Evolutionary conservation across 177 flowering plant genomes (phyloP).

Genomic region (Vitis hybrid): DNA sequence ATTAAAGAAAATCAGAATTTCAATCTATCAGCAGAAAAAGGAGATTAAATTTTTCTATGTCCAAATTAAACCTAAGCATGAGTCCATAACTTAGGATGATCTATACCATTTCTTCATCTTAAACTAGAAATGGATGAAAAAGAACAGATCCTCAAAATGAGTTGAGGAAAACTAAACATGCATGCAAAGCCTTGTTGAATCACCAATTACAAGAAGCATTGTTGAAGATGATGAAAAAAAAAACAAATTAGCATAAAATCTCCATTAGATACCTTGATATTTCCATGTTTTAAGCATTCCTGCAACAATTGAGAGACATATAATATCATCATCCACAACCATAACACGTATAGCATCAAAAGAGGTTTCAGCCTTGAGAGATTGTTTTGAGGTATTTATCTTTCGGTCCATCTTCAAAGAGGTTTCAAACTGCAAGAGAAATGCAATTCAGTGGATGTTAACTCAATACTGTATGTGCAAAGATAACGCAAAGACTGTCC

Average conservation of each 20-base stretch:
- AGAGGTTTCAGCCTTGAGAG: neutral
- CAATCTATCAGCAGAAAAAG: too few species aligned
- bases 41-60: too few species aligned
- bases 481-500: too few species aligned
- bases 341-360: constrained; percentile 15
- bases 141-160: too few species aligned
- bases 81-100: too few species aligned
- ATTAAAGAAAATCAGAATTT: too few species aligned
- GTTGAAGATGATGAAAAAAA: neutral
- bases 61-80: too few species aligned
- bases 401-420: neutral
- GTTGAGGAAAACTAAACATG: too few species aligned
- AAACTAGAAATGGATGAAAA: too few species aligned
- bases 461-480: neutral
- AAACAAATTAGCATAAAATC: neutral
- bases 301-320: constrained; percentile 24
- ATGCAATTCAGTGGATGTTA: neutral
- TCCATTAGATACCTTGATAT: constrained; percentile 21
- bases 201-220: neutral
- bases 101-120: too few species aligned
- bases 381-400: neutral
- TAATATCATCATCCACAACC: constrained; percentile 41
- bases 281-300: constrained; percentile 23
- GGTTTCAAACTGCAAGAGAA: neutral
- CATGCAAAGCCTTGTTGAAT: neutral